phyloP scores from a whole-genome alignment of 2,329 filamentous ascomycete genomes.

The Penicillium corylophilum region DNA sequence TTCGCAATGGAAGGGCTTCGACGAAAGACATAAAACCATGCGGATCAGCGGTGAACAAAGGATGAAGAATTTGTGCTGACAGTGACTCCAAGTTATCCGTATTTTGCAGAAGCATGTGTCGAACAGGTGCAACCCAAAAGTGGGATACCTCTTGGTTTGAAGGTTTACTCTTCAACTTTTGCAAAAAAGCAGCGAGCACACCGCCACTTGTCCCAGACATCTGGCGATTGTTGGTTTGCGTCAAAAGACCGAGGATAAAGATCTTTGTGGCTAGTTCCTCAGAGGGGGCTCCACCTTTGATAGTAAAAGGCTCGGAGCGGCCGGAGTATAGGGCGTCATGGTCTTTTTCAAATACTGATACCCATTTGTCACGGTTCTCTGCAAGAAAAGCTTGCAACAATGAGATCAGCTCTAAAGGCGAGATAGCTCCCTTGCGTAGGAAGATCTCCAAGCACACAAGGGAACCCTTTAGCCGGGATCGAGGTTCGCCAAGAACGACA shows the following conservation, averaged over 20 bases:
- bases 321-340: slow-evolving; percentile 32
- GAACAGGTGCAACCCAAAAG: slow-evolving; percentile 40
- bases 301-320: slow-evolving; percentile 14
- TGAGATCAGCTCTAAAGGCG: slow-evolving; percentile 30
- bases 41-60: slow-evolving; percentile 35
- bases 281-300: slow-evolving; percentile 5
- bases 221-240: slow-evolving; percentile 31
- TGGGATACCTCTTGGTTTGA: slow-evolving; percentile 17
- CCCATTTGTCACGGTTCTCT: slow-evolving; percentile 33
- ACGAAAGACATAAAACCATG: slow-evolving; percentile 51
- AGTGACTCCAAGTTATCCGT: slow-evolving; percentile 36
- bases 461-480: slow-evolving; percentile 39
- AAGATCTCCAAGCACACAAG: slow-evolving; percentile 39
- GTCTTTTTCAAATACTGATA: slow-evolving; percentile 32
- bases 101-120: slow-evolving; percentile 37
- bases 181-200: slow-evolving; percentile 29
- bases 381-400: slow-evolving; percentile 35
- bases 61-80: slow-evolving; percentile 37
- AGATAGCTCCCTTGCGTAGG: slow-evolving; percentile 39
- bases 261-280: slow-evolving; percentile 29
- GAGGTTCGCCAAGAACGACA: slow-evolving; percentile 40
- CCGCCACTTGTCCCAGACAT: slow-evolving; percentile 31
- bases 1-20: slow-evolving; percentile 55
- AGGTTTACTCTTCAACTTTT: slow-evolving; percentile 25
- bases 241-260: slow-evolving; percentile 33